phyloP scores from a whole-genome alignment of 148 eudicot species.

The Heliamphora exappendiculata region DNA sequence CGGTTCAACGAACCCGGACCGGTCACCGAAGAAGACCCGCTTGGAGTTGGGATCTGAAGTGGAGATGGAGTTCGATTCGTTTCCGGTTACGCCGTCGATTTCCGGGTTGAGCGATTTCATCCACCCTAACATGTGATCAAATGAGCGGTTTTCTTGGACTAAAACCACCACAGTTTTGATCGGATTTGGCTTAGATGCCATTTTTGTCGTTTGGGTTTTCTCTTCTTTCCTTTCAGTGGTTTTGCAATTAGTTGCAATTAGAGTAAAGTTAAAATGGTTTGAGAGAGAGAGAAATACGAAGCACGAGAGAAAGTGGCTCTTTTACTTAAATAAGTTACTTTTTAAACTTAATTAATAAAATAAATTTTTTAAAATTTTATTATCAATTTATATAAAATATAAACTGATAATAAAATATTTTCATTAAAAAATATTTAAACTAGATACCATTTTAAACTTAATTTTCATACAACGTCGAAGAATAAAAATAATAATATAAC shows the following conservation, averaged over 20 bases:
- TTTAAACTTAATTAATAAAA: too few species aligned
- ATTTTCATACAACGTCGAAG: too few species aligned
- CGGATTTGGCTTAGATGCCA: conserved; percentile 23
- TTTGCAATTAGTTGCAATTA: neutral
- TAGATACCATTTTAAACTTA: too few species aligned
- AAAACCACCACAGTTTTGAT: conserved; percentile 69
- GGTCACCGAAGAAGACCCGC: conserved; percentile 34
- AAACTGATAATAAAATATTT: too few species aligned
- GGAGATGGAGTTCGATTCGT: conserved; percentile 47
- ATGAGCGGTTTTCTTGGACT: conserved; percentile 75
- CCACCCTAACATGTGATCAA: conserved; percentile 76
- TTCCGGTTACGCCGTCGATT: conserved; percentile 52
- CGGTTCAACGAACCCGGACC: conserved; percentile 47
- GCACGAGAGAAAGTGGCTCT: too few species aligned
- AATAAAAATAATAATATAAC: too few species aligned
- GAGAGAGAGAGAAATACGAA: neutral
- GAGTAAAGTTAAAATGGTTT: neutral
- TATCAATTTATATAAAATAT: too few species aligned
- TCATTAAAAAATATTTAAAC: too few species aligned
- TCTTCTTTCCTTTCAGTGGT: neutral
- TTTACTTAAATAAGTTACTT: too few species aligned
- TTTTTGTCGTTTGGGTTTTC: neutral
- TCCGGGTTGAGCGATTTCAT: conserved; percentile 61
- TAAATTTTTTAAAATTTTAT: too few species aligned
- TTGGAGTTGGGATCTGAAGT: conserved; percentile 29